Base-by-base conservation (phyloP, 78 protist genomes). In the Paulinella micropora region DNA sequence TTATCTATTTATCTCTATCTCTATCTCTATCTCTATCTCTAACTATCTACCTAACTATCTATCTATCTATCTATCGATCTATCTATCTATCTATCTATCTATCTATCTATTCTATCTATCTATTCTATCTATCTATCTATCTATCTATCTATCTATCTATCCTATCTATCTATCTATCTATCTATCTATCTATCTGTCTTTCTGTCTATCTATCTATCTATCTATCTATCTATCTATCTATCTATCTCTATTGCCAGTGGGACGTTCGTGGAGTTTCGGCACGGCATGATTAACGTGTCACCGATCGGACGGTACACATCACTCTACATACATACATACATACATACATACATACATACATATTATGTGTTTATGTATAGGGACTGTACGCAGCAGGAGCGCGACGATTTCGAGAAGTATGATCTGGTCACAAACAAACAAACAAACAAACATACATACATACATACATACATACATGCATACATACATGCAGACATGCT, bases 221-320 rank as follows among this genome's bases (percentile, higher is more conserved):
- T 51, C 6, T 51, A 51, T 51, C 6, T 51, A 51, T 51, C 6
- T 51, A 51, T 51, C 6, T 51, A 51, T 51, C 6, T 51, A 51
- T 51, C 6, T 31, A 91, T 96, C 51, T 99, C 98, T 35, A 83
- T 38, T 32, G 95, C 94, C 90, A 95, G 97, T 6, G 98, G 99
- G 39, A 97, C 98, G 1, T 97, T 97, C 39, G 31, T 97, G 51
- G 98, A 98, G 95, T 96, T 93, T 79, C 93, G 99, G 39, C 95
- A 93, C 64, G 99, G 99, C 29, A 98, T 99, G 99, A 34, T 99
- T 81, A 99, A 99, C 91, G 90, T 98, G 51, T 94, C 96, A 2
- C 99, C 99, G 31, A 95, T 97, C 87, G 99, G 99, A 0, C 95
- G 99, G 88, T 94, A 95, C 94, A 97, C 99, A 90, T 31, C 39